These are phyloP conservation scores for Dictyostelium brefeldianum DNA, from an alignment of 78 protist species.

Conservation along the genomic window DNA sequence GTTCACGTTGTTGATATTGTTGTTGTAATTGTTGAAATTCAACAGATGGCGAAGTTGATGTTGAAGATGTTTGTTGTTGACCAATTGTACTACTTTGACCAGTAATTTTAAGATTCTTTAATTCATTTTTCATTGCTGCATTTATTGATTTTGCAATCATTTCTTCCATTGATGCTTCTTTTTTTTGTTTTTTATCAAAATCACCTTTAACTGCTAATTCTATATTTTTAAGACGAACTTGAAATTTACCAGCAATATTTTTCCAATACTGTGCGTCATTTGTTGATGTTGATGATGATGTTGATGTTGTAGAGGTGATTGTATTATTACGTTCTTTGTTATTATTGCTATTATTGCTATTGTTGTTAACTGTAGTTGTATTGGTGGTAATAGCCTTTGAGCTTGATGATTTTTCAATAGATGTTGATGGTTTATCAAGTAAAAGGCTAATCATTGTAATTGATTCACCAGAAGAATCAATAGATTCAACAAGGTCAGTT, in stretches of 20 bases:
- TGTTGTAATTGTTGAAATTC: conserved; percentile 9
- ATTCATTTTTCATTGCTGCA: neutral
- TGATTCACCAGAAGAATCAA: conserved; percentile 29
- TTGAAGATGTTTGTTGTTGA: neutral
- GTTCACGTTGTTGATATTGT: neutral
- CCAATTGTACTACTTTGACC: neutral
- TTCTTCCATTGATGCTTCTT: conserved; percentile 2
- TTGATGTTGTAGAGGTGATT: neutral
- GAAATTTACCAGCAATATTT: neutral
- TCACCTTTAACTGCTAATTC: conserved; percentile 13
- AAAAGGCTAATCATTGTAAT: neutral
- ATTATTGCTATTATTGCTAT: neutral
- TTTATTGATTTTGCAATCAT: neutral
- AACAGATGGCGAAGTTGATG: neutral
- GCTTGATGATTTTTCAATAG: too few species aligned
- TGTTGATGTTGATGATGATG: neutral
- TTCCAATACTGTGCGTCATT: conserved; percentile 12
- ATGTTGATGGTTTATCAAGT: neutral
- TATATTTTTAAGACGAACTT: conserved; percentile 18
- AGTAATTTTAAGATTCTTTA: neutral
- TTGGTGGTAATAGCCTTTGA: neutral
- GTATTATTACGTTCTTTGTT: neutral
- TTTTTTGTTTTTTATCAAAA: conserved; percentile 16
- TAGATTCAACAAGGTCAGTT: conserved; percentile 14
- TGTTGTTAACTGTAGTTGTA: neutral